A percentile compares a stretch with the other conserved stretches of the same genome.
These are phyloP conservation scores for Mallotus japonicus DNA, from an alignment of 441 rosid species.

Conservation along the genomic window DNA sequence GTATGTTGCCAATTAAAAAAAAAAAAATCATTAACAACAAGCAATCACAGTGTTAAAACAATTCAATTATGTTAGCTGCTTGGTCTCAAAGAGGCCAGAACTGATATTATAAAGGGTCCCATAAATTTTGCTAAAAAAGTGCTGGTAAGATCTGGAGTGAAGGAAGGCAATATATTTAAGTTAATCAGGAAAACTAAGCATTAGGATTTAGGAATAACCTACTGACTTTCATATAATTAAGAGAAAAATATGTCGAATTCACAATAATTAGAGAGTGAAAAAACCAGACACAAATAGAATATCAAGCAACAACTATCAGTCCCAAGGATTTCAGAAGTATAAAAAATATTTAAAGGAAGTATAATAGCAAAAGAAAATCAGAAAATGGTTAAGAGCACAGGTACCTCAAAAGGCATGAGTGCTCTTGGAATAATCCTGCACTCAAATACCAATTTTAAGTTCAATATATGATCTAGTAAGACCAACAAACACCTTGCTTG, in stretches of 20 bases:
- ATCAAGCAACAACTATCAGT: background rate
- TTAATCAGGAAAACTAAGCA: background rate
- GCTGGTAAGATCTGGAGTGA: no score
- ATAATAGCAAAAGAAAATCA: background rate
- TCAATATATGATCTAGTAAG: conserved; percentile 17
- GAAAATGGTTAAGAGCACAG: conserved; percentile 12
- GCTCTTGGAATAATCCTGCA: conserved; percentile 93
- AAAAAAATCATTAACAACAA: background rate
- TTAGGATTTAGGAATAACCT: background rate
- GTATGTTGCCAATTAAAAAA: conserved; percentile 13
- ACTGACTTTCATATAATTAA: background rate
- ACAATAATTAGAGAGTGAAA: background rate
- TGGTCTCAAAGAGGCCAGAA: background rate
- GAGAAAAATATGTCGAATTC: background rate
- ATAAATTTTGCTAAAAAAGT: background rate
- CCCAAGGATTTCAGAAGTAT: background rate
- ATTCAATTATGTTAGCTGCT: background rate
- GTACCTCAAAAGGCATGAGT: conserved; percentile 90
- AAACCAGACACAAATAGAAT: conserved; percentile 4
- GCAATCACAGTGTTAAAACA: conserved; percentile 5
- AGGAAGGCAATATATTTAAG: background rate
- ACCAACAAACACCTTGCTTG: conserved; percentile 23
- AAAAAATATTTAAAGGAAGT: conserved; percentile 13
- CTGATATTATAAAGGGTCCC: background rate
- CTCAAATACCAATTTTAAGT: conserved; percentile 26